phyloP scores from a whole-genome alignment of 306 rosid species.

The Corylus americana region DNA sequence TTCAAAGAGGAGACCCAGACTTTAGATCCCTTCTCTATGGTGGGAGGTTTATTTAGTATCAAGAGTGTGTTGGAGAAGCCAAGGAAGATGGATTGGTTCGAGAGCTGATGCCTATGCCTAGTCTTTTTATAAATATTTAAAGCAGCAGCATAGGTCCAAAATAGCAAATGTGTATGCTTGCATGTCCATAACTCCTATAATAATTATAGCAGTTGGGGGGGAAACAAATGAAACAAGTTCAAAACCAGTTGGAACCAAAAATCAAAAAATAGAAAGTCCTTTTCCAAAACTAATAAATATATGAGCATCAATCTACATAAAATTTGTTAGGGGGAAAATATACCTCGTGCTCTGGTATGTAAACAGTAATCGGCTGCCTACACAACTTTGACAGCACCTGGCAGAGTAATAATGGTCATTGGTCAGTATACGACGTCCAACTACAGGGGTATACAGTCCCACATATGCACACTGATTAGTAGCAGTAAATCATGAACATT shows the following conservation, averaged over 20 bases:
- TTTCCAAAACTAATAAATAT: conserved; percentile 8
- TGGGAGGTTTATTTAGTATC: too few relatives aligned
- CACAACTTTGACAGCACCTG: conserved; percentile 90
- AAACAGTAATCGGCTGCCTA: conserved; percentile 78
- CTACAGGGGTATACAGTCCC: not conserved
- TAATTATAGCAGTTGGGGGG: not conserved
- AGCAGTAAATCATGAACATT: not conserved
- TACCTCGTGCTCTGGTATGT: conserved; percentile 98
- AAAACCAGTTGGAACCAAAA: not conserved
- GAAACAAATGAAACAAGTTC: not conserved
- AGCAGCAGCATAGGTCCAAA: not conserved
- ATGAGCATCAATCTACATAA: conserved; percentile 3
- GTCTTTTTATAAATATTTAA: not conserved
- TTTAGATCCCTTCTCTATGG: too few relatives aligned
- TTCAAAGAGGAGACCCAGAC: too few relatives aligned
- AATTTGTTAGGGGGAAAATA: conserved; percentile 23
- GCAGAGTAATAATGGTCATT: conserved; percentile 29
- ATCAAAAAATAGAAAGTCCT: not conserved
- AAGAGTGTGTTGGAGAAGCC: too few relatives aligned
- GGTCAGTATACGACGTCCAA: conserved; percentile 20
- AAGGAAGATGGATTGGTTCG: too few relatives aligned
- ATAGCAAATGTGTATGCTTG: not conserved
- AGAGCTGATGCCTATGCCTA: too few relatives aligned
- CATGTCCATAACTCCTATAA: not conserved
- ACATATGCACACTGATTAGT: not conserved